These are phyloP conservation scores for Basidiobolus meristosporus DNA, from an alignment of 371 early-diverging fungal species.

Conservation along the genomic window DNA sequence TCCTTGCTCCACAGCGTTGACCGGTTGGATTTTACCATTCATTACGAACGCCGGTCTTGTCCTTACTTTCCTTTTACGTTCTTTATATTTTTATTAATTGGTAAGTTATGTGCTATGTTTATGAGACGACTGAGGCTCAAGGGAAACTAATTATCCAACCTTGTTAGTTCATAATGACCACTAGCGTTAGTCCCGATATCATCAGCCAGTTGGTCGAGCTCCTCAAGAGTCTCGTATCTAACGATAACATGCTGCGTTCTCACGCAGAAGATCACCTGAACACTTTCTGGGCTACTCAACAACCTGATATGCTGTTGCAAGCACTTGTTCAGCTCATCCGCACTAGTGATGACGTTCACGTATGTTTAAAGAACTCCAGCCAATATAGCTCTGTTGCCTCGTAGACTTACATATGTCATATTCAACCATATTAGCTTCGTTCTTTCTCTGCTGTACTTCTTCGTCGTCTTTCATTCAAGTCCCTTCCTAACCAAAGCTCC, in stretches of 20 bases:
- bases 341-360: slow-evolving; percentile 24
- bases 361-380: slow-evolving; percentile 6
- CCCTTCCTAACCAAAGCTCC: slow-evolving; percentile 18
- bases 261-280: slow-evolving; percentile 52
- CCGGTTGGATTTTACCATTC: background rate
- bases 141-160: too few species aligned
- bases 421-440: slow-evolving; percentile 34
- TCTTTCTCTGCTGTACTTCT: slow-evolving; percentile 74
- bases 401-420: background rate
- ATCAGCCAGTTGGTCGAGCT: slow-evolving; percentile 7
- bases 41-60: background rate
- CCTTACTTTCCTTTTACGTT: background rate
- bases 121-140: too few species aligned
- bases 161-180: too few species aligned
- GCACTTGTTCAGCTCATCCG: slow-evolving; percentile 42
- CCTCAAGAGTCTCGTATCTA: slow-evolving; percentile 29
- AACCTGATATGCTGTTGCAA: slow-evolving; percentile 41
- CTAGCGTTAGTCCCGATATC: too few species aligned
- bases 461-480: slow-evolving; percentile 68
- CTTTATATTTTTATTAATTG: too few species aligned
- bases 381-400: background rate
- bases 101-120: too few species aligned
- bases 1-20: background rate
- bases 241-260: slow-evolving; percentile 35
- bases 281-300: slow-evolving; percentile 43